Evolutionary conservation across 805 yeast genomes (phyloP), one percentile per base, ranked within the genome.

Genomic region (Saturnispora hagleri): DNA sequence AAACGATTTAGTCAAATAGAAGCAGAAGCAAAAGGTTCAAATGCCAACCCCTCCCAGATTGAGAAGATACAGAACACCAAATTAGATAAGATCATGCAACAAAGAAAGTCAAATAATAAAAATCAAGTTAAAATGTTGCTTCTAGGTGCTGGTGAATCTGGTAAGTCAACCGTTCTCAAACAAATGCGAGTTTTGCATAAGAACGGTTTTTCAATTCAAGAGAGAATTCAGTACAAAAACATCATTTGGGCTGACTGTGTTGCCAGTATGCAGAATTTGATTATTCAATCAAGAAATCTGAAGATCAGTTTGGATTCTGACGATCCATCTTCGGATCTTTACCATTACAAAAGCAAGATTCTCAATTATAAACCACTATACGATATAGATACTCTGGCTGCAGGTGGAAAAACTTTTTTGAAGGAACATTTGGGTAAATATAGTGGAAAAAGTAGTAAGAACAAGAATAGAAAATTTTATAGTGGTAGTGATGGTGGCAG

Each of bases 101-200:
- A 73, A 55, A 77, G 72, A 53, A 77, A 75, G 55, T 77, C 75
- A 53, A 69, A 72, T 46, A 81, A 77, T 45, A 79, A 74, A 59
- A 77, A 79, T 54, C 83, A 79, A 58, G 76, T 84, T 35, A 88
- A 84, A 64, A 72, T 91, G 55, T 68, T 91, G 40, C 72, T 91
- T n/a, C 69, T 89, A 35, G 97, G 98, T 42, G 87, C 98, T 0
- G 98, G 97, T 4, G 98, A 90, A 64, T 82, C 91, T 48, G 97
- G 98, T 5, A 90, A 90, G 64, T 86, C 96, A 2, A 90, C 98
- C 0, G 96, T 90, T 6, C 69, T 90, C 57, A 90, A 90, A 66
- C 97, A 90, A 65, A 76, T 90, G 81, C 80, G 86, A 59, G 73
- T 93, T 17, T 67, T 89, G 42, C 97, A 93, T 64, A 86, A 88